Base-by-base conservation (phyloP, 129 eudicot genomes). In the Flaveria trinervia region DNA sequence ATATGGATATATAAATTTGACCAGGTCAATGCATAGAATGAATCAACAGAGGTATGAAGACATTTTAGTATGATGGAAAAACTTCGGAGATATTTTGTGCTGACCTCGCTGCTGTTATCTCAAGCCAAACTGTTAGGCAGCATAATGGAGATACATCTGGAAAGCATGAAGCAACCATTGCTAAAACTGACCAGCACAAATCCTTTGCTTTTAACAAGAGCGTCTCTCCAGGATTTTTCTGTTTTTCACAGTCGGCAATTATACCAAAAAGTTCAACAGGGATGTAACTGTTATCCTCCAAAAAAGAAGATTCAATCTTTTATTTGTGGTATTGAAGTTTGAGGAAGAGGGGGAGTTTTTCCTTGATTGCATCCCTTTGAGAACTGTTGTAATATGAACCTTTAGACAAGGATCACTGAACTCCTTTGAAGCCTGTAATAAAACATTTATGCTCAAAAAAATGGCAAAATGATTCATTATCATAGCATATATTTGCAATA, bases 41-140 rank as follows among this genome's bases (percentile, higher is more conserved):
- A 45, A 52, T 16, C 45, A 65, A 65, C 80, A n/a, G 55, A 68
- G 36, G 72, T 50, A 78, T 28, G 43, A 77, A 76, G 49, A 55
- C 74, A 70, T 22, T 71, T 45, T 52, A 72, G 77, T 41, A 82
- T 59, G 68, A 82, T 50, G 62, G 44, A 71, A 48, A 33, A 71
- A 17, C 48, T 71, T 46, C n/a, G 39, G 36, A 41, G 62, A 45
- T 61, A 77, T 4, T 7, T 61, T 57, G 64, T 49, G 54, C 76
- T 75, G 79, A 93, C 98, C 98, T 93, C 79, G 98, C 98, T 20
- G 95, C 98, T 22, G 97, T 93, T 67, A 93, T 93, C 83, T 93
- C 98, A 68, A 93, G 88, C 98, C 98, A 93, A 68, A 85, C 89
- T 75, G 97, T 85, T 71, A 93, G 84, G 88, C 98, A 93, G 67